These are phyloP conservation scores for Colletotrichum sp. DNA, from an alignment of 2,329 filamentous ascomycete genomes.

Conservation along the genomic window DNA sequence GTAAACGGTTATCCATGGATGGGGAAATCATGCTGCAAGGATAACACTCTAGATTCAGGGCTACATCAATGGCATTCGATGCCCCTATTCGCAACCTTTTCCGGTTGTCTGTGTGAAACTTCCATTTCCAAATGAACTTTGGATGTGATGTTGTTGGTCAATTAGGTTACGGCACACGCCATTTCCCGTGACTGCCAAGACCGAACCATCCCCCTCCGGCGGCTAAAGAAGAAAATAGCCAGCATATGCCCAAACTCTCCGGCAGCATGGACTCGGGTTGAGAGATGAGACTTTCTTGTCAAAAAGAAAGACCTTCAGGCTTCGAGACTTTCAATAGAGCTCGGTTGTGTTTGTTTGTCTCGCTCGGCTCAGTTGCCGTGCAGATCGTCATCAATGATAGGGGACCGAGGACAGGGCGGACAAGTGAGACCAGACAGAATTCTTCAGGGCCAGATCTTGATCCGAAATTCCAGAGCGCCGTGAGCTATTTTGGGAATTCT, in stretches of 20 bases:
- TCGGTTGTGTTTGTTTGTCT: not conserved
- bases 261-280: not conserved
- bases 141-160: not conserved
- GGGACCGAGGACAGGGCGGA: not conserved
- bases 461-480: not conserved
- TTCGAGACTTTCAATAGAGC: not conserved
- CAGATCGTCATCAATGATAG: not conserved
- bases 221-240: not conserved
- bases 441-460: conserved; percentile 3
- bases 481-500: not conserved
- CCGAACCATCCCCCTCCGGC: not conserved
- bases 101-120: not conserved
- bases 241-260: not conserved
- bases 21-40: not conserved
- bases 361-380: not conserved
- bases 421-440: not conserved
- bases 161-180: not conserved
- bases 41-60: not conserved
- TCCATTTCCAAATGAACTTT: not conserved
- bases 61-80: not conserved
- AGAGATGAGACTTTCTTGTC: not conserved
- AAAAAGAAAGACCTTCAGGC: not conserved
- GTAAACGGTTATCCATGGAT: not conserved
- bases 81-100: not conserved
- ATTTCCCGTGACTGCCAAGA: conserved; percentile 15